Evolutionary conservation across 2,329 filamentous ascomycete genomes (phyloP).

Genomic region (Pseudogymnoascus sp.): DNA sequence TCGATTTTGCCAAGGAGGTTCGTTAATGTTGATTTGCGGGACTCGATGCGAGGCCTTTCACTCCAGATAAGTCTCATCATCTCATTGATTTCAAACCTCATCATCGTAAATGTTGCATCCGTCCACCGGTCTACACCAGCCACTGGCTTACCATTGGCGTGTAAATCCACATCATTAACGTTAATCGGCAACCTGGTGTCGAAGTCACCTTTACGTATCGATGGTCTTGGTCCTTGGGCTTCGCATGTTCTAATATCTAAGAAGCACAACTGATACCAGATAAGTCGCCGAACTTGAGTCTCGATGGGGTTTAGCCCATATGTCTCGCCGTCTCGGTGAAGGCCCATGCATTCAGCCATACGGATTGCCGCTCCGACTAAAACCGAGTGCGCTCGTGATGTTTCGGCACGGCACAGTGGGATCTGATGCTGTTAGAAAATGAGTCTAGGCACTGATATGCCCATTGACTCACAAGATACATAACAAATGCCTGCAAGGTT

Average conservation of each 20-base stretch:
- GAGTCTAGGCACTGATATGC: neutral
- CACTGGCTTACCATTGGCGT: constrained; percentile 36
- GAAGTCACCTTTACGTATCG: constrained; percentile 67
- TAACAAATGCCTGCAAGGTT: constrained; percentile 68
- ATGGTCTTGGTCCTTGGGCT: constrained; percentile 63
- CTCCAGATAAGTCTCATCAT: constrained; percentile 64
- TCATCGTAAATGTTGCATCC: constrained; percentile 58
- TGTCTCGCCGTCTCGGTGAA: constrained; percentile 62
- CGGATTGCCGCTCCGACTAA: constrained; percentile 65
- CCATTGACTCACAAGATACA: constrained; percentile 56
- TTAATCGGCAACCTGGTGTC: constrained; percentile 68
- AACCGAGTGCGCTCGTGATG: constrained; percentile 67
- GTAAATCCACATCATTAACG: constrained; percentile 59
- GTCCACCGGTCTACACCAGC: constrained; percentile 47
- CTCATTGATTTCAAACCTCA: constrained; percentile 67
- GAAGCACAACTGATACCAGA: constrained; percentile 75
- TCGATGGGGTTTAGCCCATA: constrained; percentile 62
- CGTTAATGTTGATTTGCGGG: constrained; percentile 53
- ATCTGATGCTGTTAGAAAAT: constrained; percentile 39
- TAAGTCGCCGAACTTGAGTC: constrained; percentile 61
- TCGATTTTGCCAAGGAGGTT: constrained; percentile 62
- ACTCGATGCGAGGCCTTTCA: constrained; percentile 60
- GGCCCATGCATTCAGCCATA: constrained; percentile 69
- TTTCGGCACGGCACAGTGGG: constrained; percentile 62
- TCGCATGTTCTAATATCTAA: constrained; percentile 70